Conservation (phyloP, 805 yeast genomes). For the Jamesozyma piceae region DNA sequence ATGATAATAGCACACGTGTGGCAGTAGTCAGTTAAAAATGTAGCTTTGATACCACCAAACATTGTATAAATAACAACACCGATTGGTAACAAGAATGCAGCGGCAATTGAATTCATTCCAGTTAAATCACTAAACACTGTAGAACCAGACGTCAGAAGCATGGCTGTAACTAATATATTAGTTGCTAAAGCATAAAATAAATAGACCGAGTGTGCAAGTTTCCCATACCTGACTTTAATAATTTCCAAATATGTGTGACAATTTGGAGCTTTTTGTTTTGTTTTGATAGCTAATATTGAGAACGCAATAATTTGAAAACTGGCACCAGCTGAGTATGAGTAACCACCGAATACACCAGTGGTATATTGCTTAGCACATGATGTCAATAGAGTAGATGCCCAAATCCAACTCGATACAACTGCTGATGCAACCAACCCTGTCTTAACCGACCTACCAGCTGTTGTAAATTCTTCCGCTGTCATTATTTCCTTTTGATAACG, state of each 20-base stretch:
- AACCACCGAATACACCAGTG: conserved; percentile 73
- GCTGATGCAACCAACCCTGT: conserved; percentile 82
- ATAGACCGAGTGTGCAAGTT: conserved; percentile 57
- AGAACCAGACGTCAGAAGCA: conserved; percentile 85
- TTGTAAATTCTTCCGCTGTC: conserved; percentile 88
- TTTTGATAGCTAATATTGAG: conserved; percentile 79
- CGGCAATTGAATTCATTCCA: conserved; percentile 76
- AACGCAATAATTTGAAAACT: conserved; percentile 79
- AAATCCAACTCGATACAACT: conserved; percentile 90
- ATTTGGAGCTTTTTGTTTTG: conserved; percentile 80
- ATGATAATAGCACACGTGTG: conserved; percentile 76
- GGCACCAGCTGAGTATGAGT: conserved; percentile 86
- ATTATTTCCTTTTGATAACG: conserved; percentile 79
- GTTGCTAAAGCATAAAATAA: conserved; percentile 80
- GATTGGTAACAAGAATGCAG: conserved; percentile 71
- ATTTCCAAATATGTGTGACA: conserved; percentile 90
- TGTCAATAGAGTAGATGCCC: conserved; percentile 73
- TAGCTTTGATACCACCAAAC: conserved; percentile 77
- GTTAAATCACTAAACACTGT: conserved; percentile 74
- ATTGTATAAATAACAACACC: conserved; percentile 68
- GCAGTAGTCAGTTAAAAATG: conserved; percentile 68
- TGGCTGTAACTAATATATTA: conserved; percentile 82
- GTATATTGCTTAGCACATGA: conserved; percentile 72
- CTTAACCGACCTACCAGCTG: conserved; percentile 84
- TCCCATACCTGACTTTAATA: conserved; percentile 71